These are phyloP conservation scores for Leptographium flavum DNA, from an alignment of 2,329 filamentous ascomycete species.

Conservation along the genomic window DNA sequence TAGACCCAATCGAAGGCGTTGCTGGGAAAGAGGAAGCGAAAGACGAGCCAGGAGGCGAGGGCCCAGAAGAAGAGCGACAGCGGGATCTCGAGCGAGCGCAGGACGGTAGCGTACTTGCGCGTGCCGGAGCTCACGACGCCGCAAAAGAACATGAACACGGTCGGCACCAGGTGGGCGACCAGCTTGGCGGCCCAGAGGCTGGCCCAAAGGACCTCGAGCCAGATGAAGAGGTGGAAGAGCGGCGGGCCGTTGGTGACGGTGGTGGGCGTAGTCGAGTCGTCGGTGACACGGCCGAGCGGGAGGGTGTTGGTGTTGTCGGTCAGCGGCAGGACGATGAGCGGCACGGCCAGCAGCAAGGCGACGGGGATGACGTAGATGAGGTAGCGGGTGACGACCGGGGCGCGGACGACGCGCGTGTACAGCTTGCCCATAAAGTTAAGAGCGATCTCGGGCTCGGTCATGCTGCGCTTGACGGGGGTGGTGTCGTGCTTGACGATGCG, in stretches of 20 bases:
- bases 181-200: constrained; percentile 54
- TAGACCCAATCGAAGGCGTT: constrained; percentile 35
- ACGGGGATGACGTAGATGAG: constrained; percentile 54
- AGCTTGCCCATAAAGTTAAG: constrained; percentile 53
- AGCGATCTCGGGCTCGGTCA: constrained; percentile 32
- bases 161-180: constrained; percentile 44
- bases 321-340: constrained; percentile 40
- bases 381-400: constrained; percentile 51
- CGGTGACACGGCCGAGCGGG: constrained; percentile 16
- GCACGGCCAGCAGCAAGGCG: constrained; percentile 44
- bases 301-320: constrained; percentile 22
- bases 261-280: constrained; percentile 5
- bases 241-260: constrained; percentile 25
- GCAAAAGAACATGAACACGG: constrained; percentile 52
- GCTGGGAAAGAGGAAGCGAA: constrained; percentile 36
- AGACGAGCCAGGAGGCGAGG: constrained; percentile 46
- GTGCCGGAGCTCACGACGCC: constrained; percentile 57
- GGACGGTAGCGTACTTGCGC: constrained; percentile 53
- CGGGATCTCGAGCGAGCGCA: constrained; percentile 49
- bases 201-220: constrained; percentile 56
- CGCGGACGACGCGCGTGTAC: constrained; percentile 49
- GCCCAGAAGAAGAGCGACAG: constrained; percentile 58
- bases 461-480: constrained; percentile 20
- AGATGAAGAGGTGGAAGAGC: constrained; percentile 49
- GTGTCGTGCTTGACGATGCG: constrained; percentile 28